Conservation (phyloP, 208 protist species). For the Acanthamoeba sp. region DNA sequence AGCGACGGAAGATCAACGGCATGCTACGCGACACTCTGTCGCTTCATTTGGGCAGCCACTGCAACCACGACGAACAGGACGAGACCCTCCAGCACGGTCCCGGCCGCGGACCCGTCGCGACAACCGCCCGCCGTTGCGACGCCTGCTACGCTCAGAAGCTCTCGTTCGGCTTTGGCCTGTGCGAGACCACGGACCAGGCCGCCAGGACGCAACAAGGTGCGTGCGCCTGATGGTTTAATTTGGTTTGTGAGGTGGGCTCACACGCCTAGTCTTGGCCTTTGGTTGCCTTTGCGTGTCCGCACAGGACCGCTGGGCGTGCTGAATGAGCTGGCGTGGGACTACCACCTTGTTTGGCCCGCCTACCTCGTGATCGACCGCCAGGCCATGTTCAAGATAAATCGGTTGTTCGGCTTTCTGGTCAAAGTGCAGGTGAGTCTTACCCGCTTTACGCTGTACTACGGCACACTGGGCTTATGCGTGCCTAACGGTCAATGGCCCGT, state of each 20-base stretch:
- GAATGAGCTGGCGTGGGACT: constrained; percentile 46
- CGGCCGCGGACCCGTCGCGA: neutral
- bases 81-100: neutral
- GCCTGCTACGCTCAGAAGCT: constrained; percentile 49
- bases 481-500: no score
- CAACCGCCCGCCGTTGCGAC: neutral
- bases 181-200: neutral
- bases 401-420: constrained; percentile 24
- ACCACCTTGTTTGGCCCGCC: neutral
- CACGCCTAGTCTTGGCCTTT: neutral
- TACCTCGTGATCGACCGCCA: constrained; percentile 36
- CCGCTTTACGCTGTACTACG: no score
- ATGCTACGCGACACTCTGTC: neutral
- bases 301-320: neutral
- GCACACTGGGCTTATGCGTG: no score
- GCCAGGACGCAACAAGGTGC: neutral
- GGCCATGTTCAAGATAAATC: constrained; percentile 46
- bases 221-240: neutral
- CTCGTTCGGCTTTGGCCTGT: constrained; percentile 2
- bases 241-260: no score
- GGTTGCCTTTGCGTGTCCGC: neutral
- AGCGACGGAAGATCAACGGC: neutral
- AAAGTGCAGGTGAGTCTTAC: constrained; percentile 44
- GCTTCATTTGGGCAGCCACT: neutral
- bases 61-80: neutral